Percentiles rank a stretch among this genome's conserved stretches.
Evolutionary conservation across 768 basidiomycete genomes (phyloP).

Genomic region (Trametes cinnabarina): DNA sequence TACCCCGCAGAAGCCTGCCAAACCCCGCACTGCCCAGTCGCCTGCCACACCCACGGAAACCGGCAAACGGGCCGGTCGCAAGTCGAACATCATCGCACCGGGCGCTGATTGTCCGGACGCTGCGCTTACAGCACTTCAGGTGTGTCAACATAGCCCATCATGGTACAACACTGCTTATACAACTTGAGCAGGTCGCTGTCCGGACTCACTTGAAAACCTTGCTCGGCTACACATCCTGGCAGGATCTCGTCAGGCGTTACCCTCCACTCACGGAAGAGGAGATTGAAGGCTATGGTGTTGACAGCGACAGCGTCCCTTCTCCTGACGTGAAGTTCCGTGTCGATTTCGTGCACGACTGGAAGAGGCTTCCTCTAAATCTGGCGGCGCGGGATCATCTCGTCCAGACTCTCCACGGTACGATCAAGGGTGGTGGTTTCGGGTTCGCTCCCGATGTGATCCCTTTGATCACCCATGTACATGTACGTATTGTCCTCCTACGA

Average conservation of each 20-base stretch:
- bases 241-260: not conserved
- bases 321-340: not conserved
- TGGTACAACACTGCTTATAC: too few relatives aligned
- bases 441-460: not conserved
- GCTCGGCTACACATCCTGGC: not conserved
- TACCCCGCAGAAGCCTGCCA: not conserved
- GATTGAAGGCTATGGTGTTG: not conserved
- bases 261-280: not conserved
- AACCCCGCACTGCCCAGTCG: not conserved
- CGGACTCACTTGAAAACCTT: not conserved
- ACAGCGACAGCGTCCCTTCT: too few relatives aligned
- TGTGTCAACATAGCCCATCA: not conserved
- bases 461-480: not conserved
- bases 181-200: not conserved
- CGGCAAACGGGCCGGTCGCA: too few relatives aligned
- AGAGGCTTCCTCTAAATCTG: not conserved
- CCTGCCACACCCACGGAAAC: not conserved
- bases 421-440: not conserved
- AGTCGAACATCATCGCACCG: not conserved
- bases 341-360: conserved; percentile 4
- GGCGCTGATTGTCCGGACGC: not conserved
- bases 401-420: not conserved
- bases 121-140: not conserved
- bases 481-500: not conserved
- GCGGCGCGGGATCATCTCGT: not conserved